Conservation (phyloP, 768 basidiomycete species). For the Pisolithus orientalis region DNA sequence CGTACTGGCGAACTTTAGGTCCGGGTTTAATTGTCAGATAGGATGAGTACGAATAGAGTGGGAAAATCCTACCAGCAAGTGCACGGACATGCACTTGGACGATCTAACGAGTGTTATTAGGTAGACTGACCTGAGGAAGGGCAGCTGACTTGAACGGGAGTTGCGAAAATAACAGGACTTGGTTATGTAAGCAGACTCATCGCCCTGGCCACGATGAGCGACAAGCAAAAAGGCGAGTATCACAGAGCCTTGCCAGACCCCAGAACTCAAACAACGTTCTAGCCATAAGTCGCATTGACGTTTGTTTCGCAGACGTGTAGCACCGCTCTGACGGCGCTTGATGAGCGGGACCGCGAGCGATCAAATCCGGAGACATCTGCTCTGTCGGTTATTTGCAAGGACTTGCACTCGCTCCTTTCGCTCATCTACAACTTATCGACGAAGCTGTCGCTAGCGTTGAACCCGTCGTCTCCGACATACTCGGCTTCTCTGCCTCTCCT, state of each 20-base stretch:
- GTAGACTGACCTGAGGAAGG: neutral
- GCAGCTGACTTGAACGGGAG: neutral
- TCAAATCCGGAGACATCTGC: conserved; percentile 12
- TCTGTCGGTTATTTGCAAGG: conserved; percentile 41
- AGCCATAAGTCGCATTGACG: conserved; percentile 11
- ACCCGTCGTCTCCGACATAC: conserved; percentile 49
- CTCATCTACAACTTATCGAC: conserved; percentile 53
- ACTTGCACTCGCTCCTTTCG: conserved; percentile 51
- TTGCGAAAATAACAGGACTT: neutral
- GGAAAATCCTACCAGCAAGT: conserved; percentile 8
- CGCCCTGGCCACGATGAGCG: conserved; percentile 22
- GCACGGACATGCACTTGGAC: conserved; percentile 4
- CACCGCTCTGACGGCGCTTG: conserved; percentile 9
- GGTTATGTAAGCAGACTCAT: conserved; percentile 12
- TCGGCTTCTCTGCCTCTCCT: conserved; percentile 45
- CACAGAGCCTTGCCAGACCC: neutral
- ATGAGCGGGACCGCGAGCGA: neutral
- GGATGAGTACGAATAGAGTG: neutral
- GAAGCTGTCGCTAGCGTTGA: conserved; percentile 57
- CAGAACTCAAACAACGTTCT: neutral
- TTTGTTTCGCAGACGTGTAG: conserved; percentile 14
- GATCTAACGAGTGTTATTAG: neutral
- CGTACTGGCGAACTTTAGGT: conserved; percentile 30
- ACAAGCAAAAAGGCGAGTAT: conserved; percentile 35
- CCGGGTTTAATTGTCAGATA: neutral